A percentile compares a stretch with the other conserved stretches of the same genome.
Conservation (phyloP, 164 flowering plant genomes). For the Kingdonia uniflora region DNA sequence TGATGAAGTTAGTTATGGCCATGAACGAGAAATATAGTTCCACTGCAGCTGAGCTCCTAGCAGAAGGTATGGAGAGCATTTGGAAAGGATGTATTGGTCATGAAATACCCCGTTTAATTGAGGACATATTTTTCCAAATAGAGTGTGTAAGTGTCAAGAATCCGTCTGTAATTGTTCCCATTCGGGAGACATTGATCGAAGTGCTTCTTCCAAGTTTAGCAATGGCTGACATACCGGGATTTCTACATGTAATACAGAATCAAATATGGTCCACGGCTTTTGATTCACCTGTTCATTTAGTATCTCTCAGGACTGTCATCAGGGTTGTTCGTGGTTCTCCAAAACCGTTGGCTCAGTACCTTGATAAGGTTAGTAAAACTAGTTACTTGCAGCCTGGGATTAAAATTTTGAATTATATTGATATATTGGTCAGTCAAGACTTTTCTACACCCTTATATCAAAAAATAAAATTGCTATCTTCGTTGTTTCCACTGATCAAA, state of each 20-base stretch:
- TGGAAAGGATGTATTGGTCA: conserved; percentile 74
- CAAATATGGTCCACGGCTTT: conserved; percentile 98
- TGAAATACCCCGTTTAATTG: conserved; percentile 72
- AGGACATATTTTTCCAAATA: conserved; percentile 81
- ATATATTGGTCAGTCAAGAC: no score
- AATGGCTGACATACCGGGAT: conserved; percentile 70
- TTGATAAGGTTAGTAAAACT: conserved; percentile 79
- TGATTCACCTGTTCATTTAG: conserved; percentile 96
- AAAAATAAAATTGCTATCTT: no score
- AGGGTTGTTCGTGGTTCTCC: conserved; percentile 85
- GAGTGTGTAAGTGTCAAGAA: conserved; percentile 65
- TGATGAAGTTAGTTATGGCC: conserved; percentile 87
- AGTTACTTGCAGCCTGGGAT: not conserved
- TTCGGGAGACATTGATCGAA: conserved; percentile 63
- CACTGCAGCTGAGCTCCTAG: conserved; percentile 91
- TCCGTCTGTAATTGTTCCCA: conserved; percentile 30
- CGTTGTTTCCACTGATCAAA: no score
- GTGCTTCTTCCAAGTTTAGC: conserved; percentile 97
- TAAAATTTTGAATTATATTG: no score
- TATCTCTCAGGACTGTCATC: conserved; percentile 66
- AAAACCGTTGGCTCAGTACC: conserved; percentile 50
- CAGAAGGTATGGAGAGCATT: conserved; percentile 95
- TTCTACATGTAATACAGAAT: conserved; percentile 65
- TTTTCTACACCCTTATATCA: no score
- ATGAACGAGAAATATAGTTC: conserved; percentile 83